These are phyloP conservation scores for Cladophialophora exuberans DNA, from an alignment of 2,329 filamentous ascomycete species.

Conservation along the genomic window DNA sequence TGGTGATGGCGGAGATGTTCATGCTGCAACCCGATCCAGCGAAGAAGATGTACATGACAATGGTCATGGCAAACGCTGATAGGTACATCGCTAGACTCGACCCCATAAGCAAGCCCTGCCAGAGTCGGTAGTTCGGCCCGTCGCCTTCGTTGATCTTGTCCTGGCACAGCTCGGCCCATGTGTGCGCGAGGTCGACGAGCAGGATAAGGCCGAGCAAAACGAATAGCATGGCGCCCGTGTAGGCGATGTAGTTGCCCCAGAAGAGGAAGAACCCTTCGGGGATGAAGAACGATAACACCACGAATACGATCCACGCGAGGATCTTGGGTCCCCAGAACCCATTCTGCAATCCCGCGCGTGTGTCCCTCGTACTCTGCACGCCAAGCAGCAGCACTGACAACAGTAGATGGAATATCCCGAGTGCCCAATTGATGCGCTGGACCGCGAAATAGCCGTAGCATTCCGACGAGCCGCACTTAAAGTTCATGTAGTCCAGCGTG, in stretches of 20 bases:
- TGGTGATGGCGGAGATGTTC: slow-evolving; percentile 94
- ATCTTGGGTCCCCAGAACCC: slow-evolving; percentile 99
- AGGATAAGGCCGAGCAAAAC: slow-evolving; percentile 89
- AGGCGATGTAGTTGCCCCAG: slow-evolving; percentile 92
- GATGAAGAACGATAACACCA: slow-evolving; percentile 93
- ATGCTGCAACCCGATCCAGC: slow-evolving; percentile 79
- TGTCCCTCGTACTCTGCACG: slow-evolving; percentile 83
- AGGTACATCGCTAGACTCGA: slow-evolving; percentile 94
- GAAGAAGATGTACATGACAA: slow-evolving; percentile 97
- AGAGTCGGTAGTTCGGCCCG: slow-evolving; percentile 67
- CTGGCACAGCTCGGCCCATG: slow-evolving; percentile 95
- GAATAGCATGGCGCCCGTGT: slow-evolving; percentile 88
- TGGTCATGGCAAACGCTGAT: slow-evolving; percentile 87
- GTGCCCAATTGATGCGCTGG: slow-evolving; percentile 95
- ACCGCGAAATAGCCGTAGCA: slow-evolving; percentile 97
- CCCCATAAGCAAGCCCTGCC: slow-evolving; percentile 85
- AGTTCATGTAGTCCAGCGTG: slow-evolving; percentile 93
- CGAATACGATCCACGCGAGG: slow-evolving; percentile 80
- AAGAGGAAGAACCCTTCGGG: slow-evolving; percentile 93
- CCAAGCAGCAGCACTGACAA: slow-evolving; percentile 84
- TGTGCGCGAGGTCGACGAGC: slow-evolving; percentile 91
- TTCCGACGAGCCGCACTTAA: slow-evolving; percentile 78
- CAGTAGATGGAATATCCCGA: slow-evolving; percentile 89
- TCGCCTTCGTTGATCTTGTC: slow-evolving; percentile 78
- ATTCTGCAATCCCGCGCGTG: slow-evolving; percentile 87